These are phyloP conservation scores for Acorus calamus DNA, from an alignment of 106 monocot genomes.

Conservation along the genomic window DNA sequence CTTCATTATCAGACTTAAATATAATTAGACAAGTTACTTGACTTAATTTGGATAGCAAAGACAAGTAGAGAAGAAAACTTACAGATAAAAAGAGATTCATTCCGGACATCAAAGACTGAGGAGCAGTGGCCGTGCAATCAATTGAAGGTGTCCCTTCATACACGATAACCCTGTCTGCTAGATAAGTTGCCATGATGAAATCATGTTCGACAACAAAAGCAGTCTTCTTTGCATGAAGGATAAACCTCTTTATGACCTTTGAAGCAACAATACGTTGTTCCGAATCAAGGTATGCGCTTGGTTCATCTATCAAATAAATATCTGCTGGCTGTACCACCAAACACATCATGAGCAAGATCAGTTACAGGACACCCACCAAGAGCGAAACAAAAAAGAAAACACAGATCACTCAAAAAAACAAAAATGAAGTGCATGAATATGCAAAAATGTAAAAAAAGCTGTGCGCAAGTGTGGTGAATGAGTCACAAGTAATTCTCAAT, in stretches of 20 bases:
- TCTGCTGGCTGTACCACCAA: constrained; percentile 68
- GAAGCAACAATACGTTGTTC: constrained; percentile 97
- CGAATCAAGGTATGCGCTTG: constrained; percentile 97
- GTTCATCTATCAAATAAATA: constrained; percentile 98
- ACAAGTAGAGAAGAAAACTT: constrained; percentile 16
- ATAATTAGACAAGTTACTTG: background rate
- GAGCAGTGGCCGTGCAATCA: constrained; percentile 74
- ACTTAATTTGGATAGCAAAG: background rate
- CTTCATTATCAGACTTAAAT: background rate
- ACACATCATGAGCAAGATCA: no score
- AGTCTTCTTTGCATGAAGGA: constrained; percentile 97
- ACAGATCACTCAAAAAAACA: background rate
- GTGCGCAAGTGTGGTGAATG: no score
- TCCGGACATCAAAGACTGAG: constrained; percentile 91
- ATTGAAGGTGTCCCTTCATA: constrained; percentile 89
- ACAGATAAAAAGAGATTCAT: constrained; percentile 97
- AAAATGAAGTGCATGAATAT: background rate
- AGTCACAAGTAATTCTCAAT: no score
- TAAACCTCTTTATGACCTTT: constrained; percentile 96
- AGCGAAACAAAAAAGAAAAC: constrained; percentile 3
- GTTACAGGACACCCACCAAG: no score
- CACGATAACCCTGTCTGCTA: constrained; percentile 97
- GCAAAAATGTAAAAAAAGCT: background rate
- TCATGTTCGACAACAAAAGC: constrained; percentile 99
- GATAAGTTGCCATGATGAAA: constrained; percentile 97